These are phyloP conservation scores for Penicillium corylophilum DNA, from an alignment of 2,329 filamentous ascomycete genomes.

Conservation along the genomic window DNA sequence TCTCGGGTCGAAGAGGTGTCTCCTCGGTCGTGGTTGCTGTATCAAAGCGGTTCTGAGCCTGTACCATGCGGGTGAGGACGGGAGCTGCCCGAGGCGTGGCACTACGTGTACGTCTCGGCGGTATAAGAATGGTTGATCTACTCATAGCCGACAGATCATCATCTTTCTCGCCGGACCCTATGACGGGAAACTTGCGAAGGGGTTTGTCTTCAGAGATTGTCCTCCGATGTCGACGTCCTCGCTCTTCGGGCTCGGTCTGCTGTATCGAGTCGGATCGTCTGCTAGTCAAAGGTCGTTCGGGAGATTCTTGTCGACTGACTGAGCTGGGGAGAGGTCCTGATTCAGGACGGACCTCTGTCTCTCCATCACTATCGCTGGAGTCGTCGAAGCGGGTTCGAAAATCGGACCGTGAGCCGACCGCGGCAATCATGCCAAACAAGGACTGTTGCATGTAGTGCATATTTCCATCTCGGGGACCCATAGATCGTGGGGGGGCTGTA, in stretches of 20 bases:
- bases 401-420: constrained; percentile 77
- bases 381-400: constrained; percentile 80
- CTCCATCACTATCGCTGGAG: constrained; percentile 76
- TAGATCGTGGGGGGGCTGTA: constrained; percentile 51
- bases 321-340: constrained; percentile 12
- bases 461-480: constrained; percentile 40
- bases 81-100: constrained; percentile 58
- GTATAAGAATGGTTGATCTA: constrained; percentile 17
- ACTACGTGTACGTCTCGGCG: constrained; percentile 30
- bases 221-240: constrained; percentile 54
- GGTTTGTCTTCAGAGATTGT: constrained; percentile 63
- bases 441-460: constrained; percentile 83
- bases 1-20: constrained; percentile 20
- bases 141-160: constrained; percentile 23
- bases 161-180: constrained; percentile 39
- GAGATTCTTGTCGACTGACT: constrained; percentile 1
- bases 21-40: constrained; percentile 19
- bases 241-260: constrained; percentile 28
- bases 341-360: constrained; percentile 35
- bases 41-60: constrained; percentile 64
- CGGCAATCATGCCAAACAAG: constrained; percentile 88
- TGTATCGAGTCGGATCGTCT: constrained; percentile 3
- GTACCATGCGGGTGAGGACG: constrained; percentile 75
- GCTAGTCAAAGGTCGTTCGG: constrained; percentile 2
- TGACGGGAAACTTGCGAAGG: constrained; percentile 60